A percentile compares a stretch with the other conserved stretches of the same genome.
Conservation (phyloP, 805 yeast species). For the Hanseniaspora lindneri region DNA sequence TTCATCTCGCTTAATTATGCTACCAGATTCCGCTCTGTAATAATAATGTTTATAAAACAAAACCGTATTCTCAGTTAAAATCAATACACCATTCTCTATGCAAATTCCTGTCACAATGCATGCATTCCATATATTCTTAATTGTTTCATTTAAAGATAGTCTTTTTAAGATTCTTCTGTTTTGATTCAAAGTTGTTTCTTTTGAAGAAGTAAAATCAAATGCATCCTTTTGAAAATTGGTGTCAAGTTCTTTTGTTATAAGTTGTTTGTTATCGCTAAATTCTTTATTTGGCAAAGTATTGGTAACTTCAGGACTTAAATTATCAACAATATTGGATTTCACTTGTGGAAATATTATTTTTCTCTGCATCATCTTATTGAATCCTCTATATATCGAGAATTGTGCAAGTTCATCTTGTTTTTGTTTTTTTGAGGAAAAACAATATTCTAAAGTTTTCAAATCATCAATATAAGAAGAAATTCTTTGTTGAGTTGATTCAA, state of each 20-base stretch:
- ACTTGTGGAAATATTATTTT: slow-evolving; percentile 21
- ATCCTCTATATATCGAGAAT: neutral
- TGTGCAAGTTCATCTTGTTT: neutral
- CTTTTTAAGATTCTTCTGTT: slow-evolving; percentile 64
- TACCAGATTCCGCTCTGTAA: slow-evolving; percentile 25
- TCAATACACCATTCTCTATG: slow-evolving; percentile 61
- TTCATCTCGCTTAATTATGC: slow-evolving; percentile 10
- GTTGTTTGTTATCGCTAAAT: slow-evolving; percentile 28
- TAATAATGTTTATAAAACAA: slow-evolving; percentile 60
- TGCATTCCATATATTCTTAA: slow-evolving; percentile 62
- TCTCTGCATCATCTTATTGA: slow-evolving; percentile 6
- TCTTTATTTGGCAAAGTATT: neutral
- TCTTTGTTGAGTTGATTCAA: slow-evolving; percentile 21
- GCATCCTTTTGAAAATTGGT: slow-evolving; percentile 30
- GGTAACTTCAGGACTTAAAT: too few species aligned
- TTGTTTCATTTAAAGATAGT: slow-evolving; percentile 56
- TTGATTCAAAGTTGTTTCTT: slow-evolving; percentile 34
- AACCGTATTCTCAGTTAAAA: slow-evolving; percentile 51
- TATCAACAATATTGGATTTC: too few species aligned
- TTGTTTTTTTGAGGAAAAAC: neutral
- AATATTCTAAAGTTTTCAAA: neutral
- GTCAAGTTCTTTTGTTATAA: slow-evolving; percentile 23
- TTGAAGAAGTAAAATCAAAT: neutral
- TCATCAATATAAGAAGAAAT: neutral
- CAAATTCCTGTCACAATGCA: slow-evolving; percentile 67